A percentile compares a stretch with the other conserved stretches of the same genome.
phyloP scores from a whole-genome alignment of 495 filamentous ascomycete species.

The Aspergillus steynii region DNA sequence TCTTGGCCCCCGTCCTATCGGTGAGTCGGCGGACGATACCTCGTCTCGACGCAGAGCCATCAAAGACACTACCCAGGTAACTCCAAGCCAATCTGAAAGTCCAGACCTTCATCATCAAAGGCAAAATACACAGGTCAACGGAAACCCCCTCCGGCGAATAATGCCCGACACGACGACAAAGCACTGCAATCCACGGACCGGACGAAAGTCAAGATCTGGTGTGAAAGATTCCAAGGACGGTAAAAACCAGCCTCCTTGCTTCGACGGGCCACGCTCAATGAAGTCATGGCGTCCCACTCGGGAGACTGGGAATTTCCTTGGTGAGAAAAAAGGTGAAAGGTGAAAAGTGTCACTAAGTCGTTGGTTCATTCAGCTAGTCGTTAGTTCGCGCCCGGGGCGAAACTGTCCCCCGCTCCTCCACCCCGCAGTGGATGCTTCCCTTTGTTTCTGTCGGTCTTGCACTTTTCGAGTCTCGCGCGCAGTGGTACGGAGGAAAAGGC shows the following conservation, averaged over 20 bases:
- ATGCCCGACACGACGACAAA: neutral
- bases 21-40: neutral
- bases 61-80: no score
- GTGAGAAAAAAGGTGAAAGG: no score
- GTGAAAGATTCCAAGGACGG: no score
- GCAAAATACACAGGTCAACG: no score
- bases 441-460: neutral
- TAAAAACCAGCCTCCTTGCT: neutral
- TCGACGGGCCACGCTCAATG: neutral
- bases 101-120: no score
- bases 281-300: neutral
- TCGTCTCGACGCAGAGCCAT: no score
- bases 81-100: no score
- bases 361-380: neutral
- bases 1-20: neutral
- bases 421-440: neutral
- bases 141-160: neutral
- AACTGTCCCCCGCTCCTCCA: neutral
- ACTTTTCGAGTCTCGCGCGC: no score
- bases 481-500: no score
- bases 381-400: neutral
- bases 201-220: no score
- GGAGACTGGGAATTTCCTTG: no score
- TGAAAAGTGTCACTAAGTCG: neutral
- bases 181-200: no score